phyloP scores from a whole-genome alignment of 2,329 filamentous ascomycete species.

The Claviceps digitariae region DNA sequence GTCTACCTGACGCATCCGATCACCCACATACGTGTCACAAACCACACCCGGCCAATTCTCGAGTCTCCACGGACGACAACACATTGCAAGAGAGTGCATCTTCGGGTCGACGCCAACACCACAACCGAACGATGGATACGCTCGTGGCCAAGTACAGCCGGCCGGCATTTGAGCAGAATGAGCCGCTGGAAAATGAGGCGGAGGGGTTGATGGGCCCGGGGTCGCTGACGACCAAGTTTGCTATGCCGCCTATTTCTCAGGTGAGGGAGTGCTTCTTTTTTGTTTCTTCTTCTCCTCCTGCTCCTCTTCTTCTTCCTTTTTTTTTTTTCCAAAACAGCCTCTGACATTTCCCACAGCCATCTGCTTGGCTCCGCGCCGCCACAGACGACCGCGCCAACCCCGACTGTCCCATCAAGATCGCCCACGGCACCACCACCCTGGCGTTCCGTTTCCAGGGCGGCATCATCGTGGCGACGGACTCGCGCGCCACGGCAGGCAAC shows the following conservation, averaged over 20 bases:
- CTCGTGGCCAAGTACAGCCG: slow-evolving; percentile 87
- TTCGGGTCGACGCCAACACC: neutral
- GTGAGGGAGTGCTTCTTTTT: slow-evolving; percentile 30
- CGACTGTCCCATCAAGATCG: slow-evolving; percentile 96
- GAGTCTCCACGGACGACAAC: too few species aligned
- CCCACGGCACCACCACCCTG: slow-evolving; percentile 94
- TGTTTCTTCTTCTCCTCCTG: too few species aligned
- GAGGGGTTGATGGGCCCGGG: slow-evolving; percentile 60
- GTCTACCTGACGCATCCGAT: too few species aligned
- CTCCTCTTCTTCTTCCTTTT: neutral
- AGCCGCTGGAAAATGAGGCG: slow-evolving; percentile 58
- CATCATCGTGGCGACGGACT: slow-evolving; percentile 97
- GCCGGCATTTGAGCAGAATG: slow-evolving; percentile 56
- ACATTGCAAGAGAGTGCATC: too few species aligned
- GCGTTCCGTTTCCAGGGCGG: slow-evolving; percentile 97
- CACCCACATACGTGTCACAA: too few species aligned
- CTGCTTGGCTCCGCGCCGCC: slow-evolving; percentile 88
- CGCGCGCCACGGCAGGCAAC: slow-evolving; percentile 89
- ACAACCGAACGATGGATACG: slow-evolving; percentile 60
- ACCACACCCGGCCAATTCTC: too few species aligned
- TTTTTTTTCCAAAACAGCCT: too few species aligned
- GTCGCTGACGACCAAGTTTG: slow-evolving; percentile 81
- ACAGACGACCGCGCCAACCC: slow-evolving; percentile 97
- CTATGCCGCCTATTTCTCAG: slow-evolving; percentile 83
- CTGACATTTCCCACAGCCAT: slow-evolving; percentile 42